Base-by-base conservation (phyloP, 179 eudicot species). In the Monotropa hypopitys region DNA sequence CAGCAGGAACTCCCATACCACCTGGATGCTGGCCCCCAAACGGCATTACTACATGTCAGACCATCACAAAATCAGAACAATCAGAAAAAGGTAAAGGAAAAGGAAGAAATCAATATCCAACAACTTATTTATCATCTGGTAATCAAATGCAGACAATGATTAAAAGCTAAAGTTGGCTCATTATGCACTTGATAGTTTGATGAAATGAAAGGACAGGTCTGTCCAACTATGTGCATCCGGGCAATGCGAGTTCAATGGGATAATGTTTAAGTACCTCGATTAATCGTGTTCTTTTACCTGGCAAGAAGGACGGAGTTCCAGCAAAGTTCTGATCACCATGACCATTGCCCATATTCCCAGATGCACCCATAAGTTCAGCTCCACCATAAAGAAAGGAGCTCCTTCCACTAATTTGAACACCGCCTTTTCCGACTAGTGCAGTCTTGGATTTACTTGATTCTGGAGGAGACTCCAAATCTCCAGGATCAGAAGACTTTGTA, bases 1-100 rank as follows among this genome's bases (percentile, higher is more conserved):
- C 91, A 75, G 99, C 96, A 80, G 99, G 98, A 81, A 93, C 97
- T 69, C 98, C 97, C 56, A 90, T 85, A 61, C 97, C 90, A 78
- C 95, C 90, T 53, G 90, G 91, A 88, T 88, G 97, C 85, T 93
- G 96, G 28, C 88, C 88, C 30, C 97, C 94, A 82, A 93, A 91
- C 75, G 89, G 98, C 99, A 95, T 89, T 67, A 95, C 99, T 93
- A 84, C 84, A 82, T 16, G 53, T 26, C 77, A 70, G 63, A 78
- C 23, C 18, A 75, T 45, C 66, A 33, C 13, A 61, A 61, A 68
- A 75, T 53, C 35, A 79, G 30, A 38, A 47, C 57, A 45, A 45
- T 43, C 7, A 63, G 73, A 45, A 69, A 42, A 78, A 78, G n/a
- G n/a, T 21, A 33, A 65, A 38, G 7, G 66, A 77, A 77, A 61